Percentiles rank a stretch among this genome's conserved stretches.
Evolutionary conservation across 2,329 filamentous ascomycete genomes (phyloP).

Genomic region (Stemphylium lycopersici): DNA sequence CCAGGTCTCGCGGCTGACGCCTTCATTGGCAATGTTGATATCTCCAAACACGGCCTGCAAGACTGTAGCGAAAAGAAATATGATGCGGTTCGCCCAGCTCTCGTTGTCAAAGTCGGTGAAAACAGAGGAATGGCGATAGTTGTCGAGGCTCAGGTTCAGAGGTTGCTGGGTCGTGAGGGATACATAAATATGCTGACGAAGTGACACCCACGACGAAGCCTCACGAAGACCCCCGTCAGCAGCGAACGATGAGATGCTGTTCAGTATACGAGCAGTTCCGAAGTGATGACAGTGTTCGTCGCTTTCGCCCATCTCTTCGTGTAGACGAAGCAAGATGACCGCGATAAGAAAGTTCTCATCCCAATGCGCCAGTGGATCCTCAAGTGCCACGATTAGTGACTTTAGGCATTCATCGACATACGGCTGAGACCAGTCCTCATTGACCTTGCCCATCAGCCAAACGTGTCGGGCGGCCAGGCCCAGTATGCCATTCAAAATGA

Average conservation of each 20-base stretch:
- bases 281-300: constrained; percentile 51
- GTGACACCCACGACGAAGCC: constrained; percentile 50
- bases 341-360: constrained; percentile 57
- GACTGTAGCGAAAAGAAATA: constrained; percentile 40
- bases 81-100: constrained; percentile 41
- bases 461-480: constrained; percentile 56
- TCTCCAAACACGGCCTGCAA: constrained; percentile 37
- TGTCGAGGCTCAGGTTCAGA: constrained; percentile 38
- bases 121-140: constrained; percentile 36
- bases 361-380: constrained; percentile 51
- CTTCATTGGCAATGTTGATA: constrained; percentile 12
- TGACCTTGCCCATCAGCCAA: constrained; percentile 46
- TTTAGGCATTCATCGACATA: constrained; percentile 57
- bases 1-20: constrained; percentile 36
- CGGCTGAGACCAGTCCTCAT: constrained; percentile 52
- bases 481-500: constrained; percentile 56
- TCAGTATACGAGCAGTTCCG: constrained; percentile 47
- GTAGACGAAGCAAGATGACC: constrained; percentile 57
- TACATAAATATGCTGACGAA: constrained; percentile 52
- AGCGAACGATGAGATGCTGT: constrained; percentile 48
- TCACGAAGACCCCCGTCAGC: constrained; percentile 50
- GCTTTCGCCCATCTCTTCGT: constrained; percentile 54
- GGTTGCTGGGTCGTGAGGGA: constrained; percentile 45
- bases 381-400: constrained; percentile 54
- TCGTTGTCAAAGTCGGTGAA: constrained; percentile 41